These are phyloP conservation scores for Pyronema domesticum DNA, from an alignment of 495 filamentous ascomycete species.

Conservation along the genomic window DNA sequence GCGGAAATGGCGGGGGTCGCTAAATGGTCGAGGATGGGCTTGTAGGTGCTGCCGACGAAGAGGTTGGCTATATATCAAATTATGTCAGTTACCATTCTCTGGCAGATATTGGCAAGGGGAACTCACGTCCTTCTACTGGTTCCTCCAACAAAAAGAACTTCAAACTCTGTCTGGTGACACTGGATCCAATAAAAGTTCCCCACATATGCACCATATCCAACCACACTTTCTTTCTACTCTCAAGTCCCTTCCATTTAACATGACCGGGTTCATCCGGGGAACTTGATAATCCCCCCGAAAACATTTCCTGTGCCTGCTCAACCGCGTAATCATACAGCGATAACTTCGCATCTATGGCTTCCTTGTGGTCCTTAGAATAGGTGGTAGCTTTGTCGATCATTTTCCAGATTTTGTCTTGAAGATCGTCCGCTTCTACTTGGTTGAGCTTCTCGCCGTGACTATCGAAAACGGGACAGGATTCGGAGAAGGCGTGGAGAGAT, in stretches of 20 bases:
- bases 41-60: slow-evolving; percentile 76
- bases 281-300: slow-evolving; percentile 10
- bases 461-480: slow-evolving; percentile 40
- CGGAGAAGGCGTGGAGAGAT: slow-evolving; percentile 39
- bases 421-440: slow-evolving; percentile 33
- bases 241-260: slow-evolving; percentile 14
- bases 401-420: slow-evolving; percentile 53
- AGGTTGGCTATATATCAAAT: slow-evolving; percentile 49
- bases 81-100: neutral
- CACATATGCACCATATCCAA: slow-evolving; percentile 56
- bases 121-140: slow-evolving; percentile 70
- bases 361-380: slow-evolving; percentile 51
- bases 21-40: slow-evolving; percentile 50
- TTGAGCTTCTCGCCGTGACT: slow-evolving; percentile 42
- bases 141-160: slow-evolving; percentile 94
- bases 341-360: slow-evolving; percentile 42
- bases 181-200: slow-evolving; percentile 76
- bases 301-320: slow-evolving; percentile 31
- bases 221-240: slow-evolving; percentile 10
- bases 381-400: slow-evolving; percentile 62
- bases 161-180: slow-evolving; percentile 59
- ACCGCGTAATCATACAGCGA: slow-evolving; percentile 68
- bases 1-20: slow-evolving; percentile 43
- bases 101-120: slow-evolving; percentile 3
- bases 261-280: slow-evolving; percentile 9